A percentile compares a stretch with the other conserved stretches of the same genome.
These are phyloP conservation scores for Amanita exitialis DNA, from an alignment of 768 basidiomycete species.

Conservation along the genomic window DNA sequence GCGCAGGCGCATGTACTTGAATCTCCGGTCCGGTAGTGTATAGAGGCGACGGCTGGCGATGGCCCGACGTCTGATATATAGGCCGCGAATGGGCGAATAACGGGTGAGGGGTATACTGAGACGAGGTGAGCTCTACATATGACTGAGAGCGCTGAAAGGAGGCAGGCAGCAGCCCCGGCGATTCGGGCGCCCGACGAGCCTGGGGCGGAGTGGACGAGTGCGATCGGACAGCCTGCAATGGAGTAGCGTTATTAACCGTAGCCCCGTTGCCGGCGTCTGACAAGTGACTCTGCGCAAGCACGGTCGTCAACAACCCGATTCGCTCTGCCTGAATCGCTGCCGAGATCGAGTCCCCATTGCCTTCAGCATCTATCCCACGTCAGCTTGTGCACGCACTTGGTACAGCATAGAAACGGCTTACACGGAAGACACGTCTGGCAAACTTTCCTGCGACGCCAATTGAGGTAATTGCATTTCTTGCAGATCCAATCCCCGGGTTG, in stretches of 20 bases:
- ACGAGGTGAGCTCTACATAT: slow-evolving; percentile 31
- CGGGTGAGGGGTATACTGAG: slow-evolving; percentile 25
- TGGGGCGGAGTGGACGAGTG: slow-evolving; percentile 40
- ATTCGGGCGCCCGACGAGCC: slow-evolving; percentile 26
- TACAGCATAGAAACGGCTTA: slow-evolving; percentile 23
- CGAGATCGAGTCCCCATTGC: slow-evolving; percentile 82
- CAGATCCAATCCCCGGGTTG: slow-evolving; percentile 82
- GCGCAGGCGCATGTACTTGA: slow-evolving; percentile 29
- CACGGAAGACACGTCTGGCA: slow-evolving; percentile 86
- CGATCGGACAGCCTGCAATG: slow-evolving; percentile 22
- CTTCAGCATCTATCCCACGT: slow-evolving; percentile 58
- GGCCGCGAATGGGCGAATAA: slow-evolving; percentile 26
- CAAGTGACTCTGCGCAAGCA: slow-evolving; percentile 49
- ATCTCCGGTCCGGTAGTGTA: slow-evolving; percentile 25
- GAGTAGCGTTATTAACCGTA: slow-evolving; percentile 5
- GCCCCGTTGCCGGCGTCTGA: slow-evolving; percentile 7
- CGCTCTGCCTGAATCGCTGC: slow-evolving; percentile 79
- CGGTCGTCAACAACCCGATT: slow-evolving; percentile 68
- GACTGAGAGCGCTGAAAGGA: slow-evolving; percentile 43
- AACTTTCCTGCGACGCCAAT: slow-evolving; percentile 82
- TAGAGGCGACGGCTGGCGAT: slow-evolving; percentile 29
- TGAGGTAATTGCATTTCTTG: slow-evolving; percentile 76
- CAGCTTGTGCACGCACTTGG: not conserved
- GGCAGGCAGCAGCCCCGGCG: slow-evolving; percentile 21
- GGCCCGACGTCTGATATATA: slow-evolving; percentile 65